A percentile compares a stretch with the other conserved stretches of the same genome.
phyloP scores from a whole-genome alignment of 2,329 filamentous ascomycete species.

The Didymella segeticola region DNA sequence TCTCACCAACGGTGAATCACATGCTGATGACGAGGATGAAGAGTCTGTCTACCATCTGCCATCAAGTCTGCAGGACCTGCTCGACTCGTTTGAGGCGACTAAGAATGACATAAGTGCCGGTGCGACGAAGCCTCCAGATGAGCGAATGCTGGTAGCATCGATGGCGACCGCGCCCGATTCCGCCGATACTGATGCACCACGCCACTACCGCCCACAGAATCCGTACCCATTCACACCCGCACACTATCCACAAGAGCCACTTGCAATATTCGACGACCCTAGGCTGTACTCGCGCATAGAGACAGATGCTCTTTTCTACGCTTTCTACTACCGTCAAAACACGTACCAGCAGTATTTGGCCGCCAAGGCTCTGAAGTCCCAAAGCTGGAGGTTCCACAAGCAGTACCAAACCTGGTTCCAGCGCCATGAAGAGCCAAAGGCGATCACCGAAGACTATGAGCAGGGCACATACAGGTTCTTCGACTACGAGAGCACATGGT shows the following conservation, averaged over 20 bases:
- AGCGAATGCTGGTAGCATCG: conserved; percentile 78
- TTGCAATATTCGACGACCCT: conserved; percentile 89
- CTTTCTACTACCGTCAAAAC: conserved; percentile 98
- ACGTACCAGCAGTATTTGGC: conserved; percentile 95
- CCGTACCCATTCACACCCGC: conserved; percentile 76
- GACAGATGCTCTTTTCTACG: conserved; percentile 95
- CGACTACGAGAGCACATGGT: conserved; percentile 99
- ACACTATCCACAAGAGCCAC: conserved; percentile 91
- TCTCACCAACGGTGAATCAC: conserved; percentile 61
- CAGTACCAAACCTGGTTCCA: conserved; percentile 99
- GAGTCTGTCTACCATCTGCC: conserved; percentile 95
- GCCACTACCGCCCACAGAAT: conserved; percentile 82
- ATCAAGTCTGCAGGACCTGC: conserved; percentile 83
- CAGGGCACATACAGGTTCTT: conserved; percentile 99
- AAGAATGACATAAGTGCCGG: conserved; percentile 71
- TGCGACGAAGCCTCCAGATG: conserved; percentile 67
- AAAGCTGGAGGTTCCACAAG: conserved; percentile 99
- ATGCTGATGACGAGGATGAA: conserved; percentile 63
- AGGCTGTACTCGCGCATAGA: conserved; percentile 88
- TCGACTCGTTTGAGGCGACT: conserved; percentile 87
- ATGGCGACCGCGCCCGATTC: conserved; percentile 76
- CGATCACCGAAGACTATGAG: conserved; percentile 97
- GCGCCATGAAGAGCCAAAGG: conserved; percentile 96
- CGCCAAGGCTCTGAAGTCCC: conserved; percentile 95
- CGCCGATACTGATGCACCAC: conserved; percentile 79